A percentile compares a stretch with the other conserved stretches of the same genome.
Conservation (phyloP, 192 early-diverging fungal genomes). For the Kappamyces sp. region DNA sequence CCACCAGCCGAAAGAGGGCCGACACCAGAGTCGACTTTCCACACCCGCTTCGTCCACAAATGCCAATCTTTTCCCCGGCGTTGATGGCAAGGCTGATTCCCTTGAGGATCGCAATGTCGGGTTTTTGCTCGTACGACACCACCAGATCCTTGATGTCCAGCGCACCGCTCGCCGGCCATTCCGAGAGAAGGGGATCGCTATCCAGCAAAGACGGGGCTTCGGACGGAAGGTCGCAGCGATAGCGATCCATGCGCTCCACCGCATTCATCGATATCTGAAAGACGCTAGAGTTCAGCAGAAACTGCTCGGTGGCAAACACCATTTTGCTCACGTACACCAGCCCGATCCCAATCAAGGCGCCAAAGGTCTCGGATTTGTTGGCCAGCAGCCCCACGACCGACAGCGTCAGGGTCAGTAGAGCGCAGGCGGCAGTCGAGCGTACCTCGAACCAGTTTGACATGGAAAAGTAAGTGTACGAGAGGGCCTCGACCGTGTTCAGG, state of each 20-base stretch:
- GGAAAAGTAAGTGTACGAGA: too few relatives aligned
- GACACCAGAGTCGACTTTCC: conserved; percentile 45
- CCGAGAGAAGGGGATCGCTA: conserved; percentile 8
- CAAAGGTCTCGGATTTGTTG: too few relatives aligned
- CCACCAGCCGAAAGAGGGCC: conserved; percentile 16
- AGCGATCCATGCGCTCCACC: conserved; percentile 55
- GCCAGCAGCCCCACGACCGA: too few relatives aligned
- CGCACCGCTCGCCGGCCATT: neutral
- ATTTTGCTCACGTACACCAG: too few relatives aligned
- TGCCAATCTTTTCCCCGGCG: conserved; percentile 60
- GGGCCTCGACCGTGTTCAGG: too few relatives aligned
- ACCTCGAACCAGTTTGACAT: too few relatives aligned
- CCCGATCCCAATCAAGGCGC: too few relatives aligned
- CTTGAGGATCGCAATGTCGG: conserved; percentile 34
- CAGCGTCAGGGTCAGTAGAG: too few relatives aligned
- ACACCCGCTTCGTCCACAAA: conserved; percentile 69
- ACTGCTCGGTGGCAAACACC: too few relatives aligned
- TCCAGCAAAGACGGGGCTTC: conserved; percentile 61
- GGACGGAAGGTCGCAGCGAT: conserved; percentile 62
- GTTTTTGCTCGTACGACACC: neutral
- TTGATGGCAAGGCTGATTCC: conserved; percentile 51
- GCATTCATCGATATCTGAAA: conserved; percentile 33
- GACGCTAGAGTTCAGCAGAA: too few relatives aligned
- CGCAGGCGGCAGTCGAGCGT: too few relatives aligned
- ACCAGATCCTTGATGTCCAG: too few relatives aligned